Percentiles rank a stretch among this genome's conserved stretches.
Evolutionary conservation across 2,329 filamentous ascomycete species (phyloP).

Genomic region (Arthrinium puccinioides): DNA sequence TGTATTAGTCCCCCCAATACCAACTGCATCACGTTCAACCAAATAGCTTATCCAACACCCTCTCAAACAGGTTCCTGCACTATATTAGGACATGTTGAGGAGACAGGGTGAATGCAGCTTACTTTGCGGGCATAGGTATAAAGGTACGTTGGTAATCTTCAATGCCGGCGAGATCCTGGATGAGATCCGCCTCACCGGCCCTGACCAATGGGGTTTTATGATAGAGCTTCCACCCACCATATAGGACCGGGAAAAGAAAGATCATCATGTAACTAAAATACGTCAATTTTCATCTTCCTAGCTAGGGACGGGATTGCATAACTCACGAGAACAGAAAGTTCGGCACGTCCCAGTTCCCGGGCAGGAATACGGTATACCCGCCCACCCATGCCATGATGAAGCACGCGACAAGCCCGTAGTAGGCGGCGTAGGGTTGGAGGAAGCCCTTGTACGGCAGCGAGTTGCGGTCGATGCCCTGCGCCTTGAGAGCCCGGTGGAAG

Average conservation of each 20-base stretch:
- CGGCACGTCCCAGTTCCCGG: conserved; percentile 58
- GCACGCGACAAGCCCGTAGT: conserved; percentile 54
- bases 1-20: too few species aligned
- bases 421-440: conserved; percentile 67
- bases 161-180: conserved; percentile 55
- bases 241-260: conserved; percentile 61
- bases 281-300: background rate
- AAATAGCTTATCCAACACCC: conserved; percentile 3
- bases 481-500: conserved; percentile 62
- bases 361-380: conserved; percentile 70
- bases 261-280: conserved; percentile 59
- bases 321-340: conserved; percentile 66
- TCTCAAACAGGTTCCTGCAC: conserved; percentile 3
- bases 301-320: background rate
- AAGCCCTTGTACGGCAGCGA: conserved; percentile 63
- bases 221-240: conserved; percentile 62
- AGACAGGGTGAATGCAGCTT: conserved; percentile 18
- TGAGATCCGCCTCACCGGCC: conserved; percentile 55
- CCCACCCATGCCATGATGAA: conserved; percentile 68
- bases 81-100: background rate
- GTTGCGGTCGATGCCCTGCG: conserved; percentile 61
- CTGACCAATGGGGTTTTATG: conserved; percentile 53
- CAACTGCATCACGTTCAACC: too few species aligned
- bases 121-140: conserved; percentile 46
- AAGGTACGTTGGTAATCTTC: conserved; percentile 61